Percentiles rank a stretch among this genome's conserved stretches.
These are phyloP conservation scores for Wallacemonas rigidus DNA, from an alignment of 208 protist species.

Conservation along the genomic window DNA sequence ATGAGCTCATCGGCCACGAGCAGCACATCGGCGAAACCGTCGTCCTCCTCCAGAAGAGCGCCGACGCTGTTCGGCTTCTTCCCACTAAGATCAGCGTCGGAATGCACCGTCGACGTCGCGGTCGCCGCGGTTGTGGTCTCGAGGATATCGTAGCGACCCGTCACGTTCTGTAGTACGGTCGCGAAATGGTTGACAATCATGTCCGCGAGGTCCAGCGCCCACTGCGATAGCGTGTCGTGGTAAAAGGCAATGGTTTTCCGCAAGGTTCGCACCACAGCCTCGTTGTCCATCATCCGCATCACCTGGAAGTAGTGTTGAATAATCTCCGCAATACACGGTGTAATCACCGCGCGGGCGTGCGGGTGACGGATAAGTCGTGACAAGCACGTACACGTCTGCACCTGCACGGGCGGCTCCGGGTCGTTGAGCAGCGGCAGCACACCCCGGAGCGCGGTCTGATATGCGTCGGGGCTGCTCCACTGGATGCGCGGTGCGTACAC, in stretches of 20 bases:
- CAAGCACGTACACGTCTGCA: conserved; percentile 88
- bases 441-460: conserved; percentile 51
- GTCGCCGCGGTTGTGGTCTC: conserved; percentile 20
- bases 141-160: conserved; percentile 49
- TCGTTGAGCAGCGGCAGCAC: conserved; percentile 87
- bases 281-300: conserved; percentile 91
- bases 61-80: background rate
- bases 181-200: conserved; percentile 85
- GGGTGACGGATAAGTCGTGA: conserved; percentile 77
- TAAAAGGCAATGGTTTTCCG: conserved; percentile 89
- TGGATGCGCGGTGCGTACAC: conserved; percentile 60
- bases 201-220: conserved; percentile 78
- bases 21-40: conserved; percentile 59
- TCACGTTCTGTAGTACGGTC: conserved; percentile 51
- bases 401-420: conserved; percentile 77
- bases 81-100: background rate
- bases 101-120: background rate
- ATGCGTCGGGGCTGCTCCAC: conserved; percentile 70
- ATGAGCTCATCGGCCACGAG: conserved; percentile 85
- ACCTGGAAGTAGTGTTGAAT: conserved; percentile 91
- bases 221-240: conserved; percentile 82
- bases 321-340: conserved; percentile 85
- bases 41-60: conserved; percentile 42
- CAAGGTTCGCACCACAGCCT: conserved; percentile 87
- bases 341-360: conserved; percentile 71